These are phyloP conservation scores for Calonectria ilicicola DNA, from an alignment of 2,329 filamentous ascomycete species.

Conservation along the genomic window DNA sequence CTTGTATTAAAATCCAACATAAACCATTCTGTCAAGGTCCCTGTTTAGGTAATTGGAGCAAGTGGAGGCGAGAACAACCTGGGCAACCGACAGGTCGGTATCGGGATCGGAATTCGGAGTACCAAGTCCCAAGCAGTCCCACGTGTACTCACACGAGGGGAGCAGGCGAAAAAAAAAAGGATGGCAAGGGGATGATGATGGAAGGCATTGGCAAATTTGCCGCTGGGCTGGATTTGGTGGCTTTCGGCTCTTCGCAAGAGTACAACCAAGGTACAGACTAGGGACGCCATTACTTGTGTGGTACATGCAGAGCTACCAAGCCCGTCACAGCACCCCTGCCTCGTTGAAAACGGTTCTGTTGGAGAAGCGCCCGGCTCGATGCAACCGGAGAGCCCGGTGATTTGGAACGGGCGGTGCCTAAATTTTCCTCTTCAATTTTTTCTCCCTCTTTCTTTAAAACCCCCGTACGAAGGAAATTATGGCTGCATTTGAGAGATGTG, in stretches of 20 bases:
- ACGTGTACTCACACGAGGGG: constrained; percentile 26
- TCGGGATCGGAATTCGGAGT: constrained; percentile 17
- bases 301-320: neutral
- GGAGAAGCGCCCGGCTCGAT: constrained; percentile 8
- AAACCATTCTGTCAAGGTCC: neutral
- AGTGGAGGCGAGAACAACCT: neutral
- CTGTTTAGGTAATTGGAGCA: neutral
- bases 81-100: constrained; percentile 19
- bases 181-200: neutral
- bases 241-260: neutral
- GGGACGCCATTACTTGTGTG: neutral
- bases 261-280: neutral
- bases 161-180: neutral
- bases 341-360: neutral
- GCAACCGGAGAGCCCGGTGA: constrained; percentile 14
- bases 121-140: constrained; percentile 22
- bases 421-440: neutral
- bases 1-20: neutral
- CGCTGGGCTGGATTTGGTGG: neutral
- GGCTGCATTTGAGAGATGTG: neutral
- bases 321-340: constrained; percentile 11
- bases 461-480: neutral
- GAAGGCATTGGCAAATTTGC: neutral
- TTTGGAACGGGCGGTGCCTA: neutral
- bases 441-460: neutral